Conservation (phyloP, 371 early-diverging fungal genomes). For the Parasitella parasitica region DNA sequence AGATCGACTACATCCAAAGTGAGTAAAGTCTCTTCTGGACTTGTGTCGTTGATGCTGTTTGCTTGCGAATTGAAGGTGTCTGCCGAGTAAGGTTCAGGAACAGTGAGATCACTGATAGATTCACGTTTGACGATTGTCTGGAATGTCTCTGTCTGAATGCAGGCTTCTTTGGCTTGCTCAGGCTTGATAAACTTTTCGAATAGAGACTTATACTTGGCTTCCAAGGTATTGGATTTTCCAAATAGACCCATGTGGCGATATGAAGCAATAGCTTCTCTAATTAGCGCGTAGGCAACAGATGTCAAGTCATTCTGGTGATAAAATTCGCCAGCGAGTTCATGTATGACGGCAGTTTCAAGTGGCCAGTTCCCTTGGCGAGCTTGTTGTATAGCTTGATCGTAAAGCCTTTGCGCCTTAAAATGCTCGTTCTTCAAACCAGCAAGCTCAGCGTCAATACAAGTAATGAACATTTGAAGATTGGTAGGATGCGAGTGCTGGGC, state of each 20-base stretch:
- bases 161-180: conserved; percentile 2
- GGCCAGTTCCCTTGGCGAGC: conserved; percentile 40
- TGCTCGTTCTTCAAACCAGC: conserved; percentile 28
- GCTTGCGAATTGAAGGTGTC: not conserved
- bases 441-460: conserved; percentile 46
- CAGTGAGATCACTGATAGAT: conserved; percentile 6
- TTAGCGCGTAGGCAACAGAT: conserved; percentile 28
- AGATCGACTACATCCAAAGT: conserved; percentile 49
- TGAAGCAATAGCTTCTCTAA: conserved; percentile 34
- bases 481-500: conserved; percentile 33
- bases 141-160: conserved; percentile 33
- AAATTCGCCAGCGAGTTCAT: conserved; percentile 44
- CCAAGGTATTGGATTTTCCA: conserved; percentile 38
- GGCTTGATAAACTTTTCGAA: not conserved
- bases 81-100: not conserved
- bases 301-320: conserved; percentile 28
- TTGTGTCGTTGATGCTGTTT: conserved; percentile 10
- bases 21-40: conserved; percentile 43
- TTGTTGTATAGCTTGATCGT: conserved; percentile 38
- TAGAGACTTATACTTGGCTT: not conserved
- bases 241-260: conserved; percentile 38
- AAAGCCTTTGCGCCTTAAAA: conserved; percentile 27
- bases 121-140: conserved; percentile 9
- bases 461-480: conserved; percentile 36
- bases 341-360: conserved; percentile 30